Base-by-base conservation (phyloP, 2,329 filamentous ascomycete genomes). In the Fusarium guadeloupense region DNA sequence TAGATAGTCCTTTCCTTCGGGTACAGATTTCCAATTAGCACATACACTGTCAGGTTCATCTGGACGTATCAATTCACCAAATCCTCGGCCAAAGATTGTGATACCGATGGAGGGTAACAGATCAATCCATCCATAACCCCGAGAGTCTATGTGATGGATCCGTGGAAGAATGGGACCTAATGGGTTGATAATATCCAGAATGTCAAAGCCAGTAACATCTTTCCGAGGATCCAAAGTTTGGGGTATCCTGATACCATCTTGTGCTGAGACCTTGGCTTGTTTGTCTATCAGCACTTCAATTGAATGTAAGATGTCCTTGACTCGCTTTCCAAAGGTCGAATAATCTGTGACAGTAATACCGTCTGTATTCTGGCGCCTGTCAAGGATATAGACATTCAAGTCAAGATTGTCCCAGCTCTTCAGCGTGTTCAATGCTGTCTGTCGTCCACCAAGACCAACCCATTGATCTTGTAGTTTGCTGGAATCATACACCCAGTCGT, bases 401-500 rank as follows among this genome's bases (percentile, higher is more conserved):
- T 39, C 33, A 1, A 54, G 23, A n/a, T 62, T 62, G 1, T 56
- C 46, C 51, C 45, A 61, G 1, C 3, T 39, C 16, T 47, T 52
- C 1, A 62, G 19, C 5, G 56, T 62, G n/a, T 38, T 40, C 1
- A 61, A 8, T 6, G 56, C 59, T 1, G 42, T 37, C 20, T 48
- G 56, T 1, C 56, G 51, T 4, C 51, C 43, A 6, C 16, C 23
- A 20, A 42, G 6, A 0, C 42, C 34, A 2, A 31, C 28, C 56
- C 56, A 57, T 3, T 41, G n/a, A 2, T 61, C 56, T 2, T 42
- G 41, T 1, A 62, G 42, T 9, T 45, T 21, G 5, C 6, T 9
- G 4, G 35, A 5, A 40, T 61, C 31, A 5, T 61, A 62, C 0
- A 61, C 43, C 59, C 47, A 62, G 20, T 62, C 59, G 3, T 53